A percentile compares a stretch with the other conserved stretches of the same genome.
Conservation (phyloP, 305 asterid species). For the Fraxinus nigra region DNA sequence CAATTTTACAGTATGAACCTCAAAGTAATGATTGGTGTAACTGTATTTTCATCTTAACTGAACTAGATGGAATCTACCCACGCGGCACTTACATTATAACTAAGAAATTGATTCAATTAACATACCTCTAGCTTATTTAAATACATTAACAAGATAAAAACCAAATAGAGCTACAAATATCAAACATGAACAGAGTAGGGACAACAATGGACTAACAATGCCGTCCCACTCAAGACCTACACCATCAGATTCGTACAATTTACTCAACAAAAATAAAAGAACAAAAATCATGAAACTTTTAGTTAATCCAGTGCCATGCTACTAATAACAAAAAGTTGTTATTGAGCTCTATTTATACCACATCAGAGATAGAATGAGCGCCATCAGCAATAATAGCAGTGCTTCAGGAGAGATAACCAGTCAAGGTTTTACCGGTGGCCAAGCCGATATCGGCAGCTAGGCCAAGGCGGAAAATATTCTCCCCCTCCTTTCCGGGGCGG, state of each 20-base stretch:
- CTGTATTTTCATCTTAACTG: neutral
- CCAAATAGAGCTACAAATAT: slow-evolving; percentile 26
- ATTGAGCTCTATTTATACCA: slow-evolving; percentile 40
- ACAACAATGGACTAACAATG: slow-evolving; percentile 59
- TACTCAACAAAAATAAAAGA: neutral
- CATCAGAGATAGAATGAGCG: slow-evolving; percentile 89
- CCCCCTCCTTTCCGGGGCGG: slow-evolving; percentile 63
- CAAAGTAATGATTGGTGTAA: neutral
- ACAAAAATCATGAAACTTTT: neutral
- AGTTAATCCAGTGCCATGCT: neutral
- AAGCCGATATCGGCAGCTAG: slow-evolving; percentile 38
- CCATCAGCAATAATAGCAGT: slow-evolving; percentile 96
- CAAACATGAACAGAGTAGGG: slow-evolving; percentile 41
- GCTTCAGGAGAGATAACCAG: slow-evolving; percentile 87
- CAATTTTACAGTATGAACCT: neutral
- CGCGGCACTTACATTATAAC: neutral
- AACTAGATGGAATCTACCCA: neutral
- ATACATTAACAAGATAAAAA: neutral
- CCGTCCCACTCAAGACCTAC: slow-evolving; percentile 93
- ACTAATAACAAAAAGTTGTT: neutral
- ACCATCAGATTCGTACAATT: slow-evolving; percentile 18
- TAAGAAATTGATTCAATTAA: neutral
- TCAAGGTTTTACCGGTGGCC: slow-evolving; percentile 42
- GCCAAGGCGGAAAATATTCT: slow-evolving; percentile 84
- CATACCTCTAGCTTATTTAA: neutral